phyloP scores from a whole-genome alignment of 1,284 basidiomycete genomes.

The Vanrija sp. region DNA sequence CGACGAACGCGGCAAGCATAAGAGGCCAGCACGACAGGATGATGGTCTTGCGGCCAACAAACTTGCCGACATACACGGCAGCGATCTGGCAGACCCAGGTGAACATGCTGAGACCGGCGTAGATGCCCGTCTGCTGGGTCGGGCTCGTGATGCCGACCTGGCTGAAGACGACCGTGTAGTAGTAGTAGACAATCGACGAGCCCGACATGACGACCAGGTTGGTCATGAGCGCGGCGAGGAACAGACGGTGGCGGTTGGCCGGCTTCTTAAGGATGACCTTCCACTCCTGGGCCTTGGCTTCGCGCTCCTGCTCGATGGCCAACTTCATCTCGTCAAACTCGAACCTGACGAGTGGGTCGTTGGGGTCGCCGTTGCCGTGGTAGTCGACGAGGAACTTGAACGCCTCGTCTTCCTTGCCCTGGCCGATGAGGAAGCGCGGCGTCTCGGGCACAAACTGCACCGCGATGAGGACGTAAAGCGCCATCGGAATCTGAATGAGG shows the following conservation, averaged over 20 bases:
- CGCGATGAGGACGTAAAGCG: constrained; percentile 45
- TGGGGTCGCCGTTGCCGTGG: constrained; percentile 65
- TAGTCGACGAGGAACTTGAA: constrained; percentile 71
- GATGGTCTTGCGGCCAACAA: constrained; percentile 41
- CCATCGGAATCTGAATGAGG: constrained; percentile 45
- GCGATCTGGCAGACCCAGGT: constrained; percentile 46
- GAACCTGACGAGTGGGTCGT: constrained; percentile 64
- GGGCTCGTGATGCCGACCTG: constrained; percentile 47
- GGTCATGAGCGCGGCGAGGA: constrained; percentile 45
- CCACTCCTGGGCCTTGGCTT: constrained; percentile 47
- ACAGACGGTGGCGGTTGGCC: constrained; percentile 41
- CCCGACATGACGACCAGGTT: constrained; percentile 35
- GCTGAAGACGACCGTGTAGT: constrained; percentile 46
- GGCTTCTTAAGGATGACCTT: constrained; percentile 31
- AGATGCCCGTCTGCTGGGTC: constrained; percentile 48
- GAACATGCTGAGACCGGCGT: constrained; percentile 46
- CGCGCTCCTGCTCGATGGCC: constrained; percentile 65
- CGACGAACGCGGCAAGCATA: constrained; percentile 38
- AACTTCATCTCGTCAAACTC: constrained; percentile 75
- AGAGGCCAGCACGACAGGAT: constrained; percentile 46
- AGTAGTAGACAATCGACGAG: constrained; percentile 48
- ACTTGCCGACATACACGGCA: constrained; percentile 36
- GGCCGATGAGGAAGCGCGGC: constrained; percentile 42
- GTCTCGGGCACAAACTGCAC: constrained; percentile 50
- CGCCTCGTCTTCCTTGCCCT: constrained; percentile 60